Conservation (phyloP, 2,329 filamentous ascomycete species). For the Huntiella savannae region DNA sequence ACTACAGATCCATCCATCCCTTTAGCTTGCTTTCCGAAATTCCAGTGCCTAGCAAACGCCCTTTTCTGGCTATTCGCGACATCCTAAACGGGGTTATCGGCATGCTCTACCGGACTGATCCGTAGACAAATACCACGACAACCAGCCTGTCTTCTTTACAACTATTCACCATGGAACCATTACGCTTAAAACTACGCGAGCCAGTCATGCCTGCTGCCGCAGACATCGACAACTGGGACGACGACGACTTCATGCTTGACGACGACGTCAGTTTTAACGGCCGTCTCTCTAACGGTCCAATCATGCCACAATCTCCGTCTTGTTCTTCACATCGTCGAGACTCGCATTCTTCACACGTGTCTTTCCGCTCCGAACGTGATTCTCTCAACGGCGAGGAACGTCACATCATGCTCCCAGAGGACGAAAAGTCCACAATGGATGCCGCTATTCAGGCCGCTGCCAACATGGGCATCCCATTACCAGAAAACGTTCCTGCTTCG, state of each 20-base stretch:
- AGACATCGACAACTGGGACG: slow-evolving; percentile 58
- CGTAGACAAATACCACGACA: neutral
- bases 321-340: slow-evolving; percentile 37
- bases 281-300: slow-evolving; percentile 28
- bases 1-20: neutral
- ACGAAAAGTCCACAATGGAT: slow-evolving; percentile 66
- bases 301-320: slow-evolving; percentile 21
- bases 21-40: neutral
- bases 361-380: slow-evolving; percentile 65
- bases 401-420: slow-evolving; percentile 66
- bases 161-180: slow-evolving; percentile 28
- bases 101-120: neutral
- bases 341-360: slow-evolving; percentile 64
- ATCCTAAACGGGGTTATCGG: neutral
- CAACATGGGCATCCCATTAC: slow-evolving; percentile 78
- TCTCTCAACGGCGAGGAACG: slow-evolving; percentile 63
- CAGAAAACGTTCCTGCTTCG: slow-evolving; percentile 67
- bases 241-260: slow-evolving; percentile 57
- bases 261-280: slow-evolving; percentile 35
- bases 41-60: neutral
- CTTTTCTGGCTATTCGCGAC: neutral
- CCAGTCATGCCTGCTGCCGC: slow-evolving; percentile 37
- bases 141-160: neutral
- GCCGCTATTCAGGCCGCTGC: slow-evolving; percentile 78
- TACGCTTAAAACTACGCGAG: slow-evolving; percentile 32